Base-by-base conservation (phyloP, 306 rosid species). In the Ormosia emarginata region DNA sequence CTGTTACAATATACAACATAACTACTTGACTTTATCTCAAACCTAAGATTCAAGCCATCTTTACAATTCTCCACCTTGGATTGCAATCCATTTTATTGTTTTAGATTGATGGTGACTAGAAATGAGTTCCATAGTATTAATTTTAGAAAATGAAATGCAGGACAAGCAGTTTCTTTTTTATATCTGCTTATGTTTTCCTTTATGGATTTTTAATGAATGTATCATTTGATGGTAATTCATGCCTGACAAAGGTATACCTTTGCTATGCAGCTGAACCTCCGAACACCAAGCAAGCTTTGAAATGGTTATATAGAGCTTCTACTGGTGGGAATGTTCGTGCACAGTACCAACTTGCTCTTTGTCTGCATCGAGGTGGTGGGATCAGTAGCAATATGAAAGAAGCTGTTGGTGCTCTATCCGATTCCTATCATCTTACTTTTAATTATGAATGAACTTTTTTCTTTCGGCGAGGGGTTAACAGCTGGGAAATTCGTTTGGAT, bases 261-360 rank as follows among this genome's bases (percentile, higher is more conserved):
- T 84, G 74, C 17, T 67, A 17, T 85, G 92, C 89, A 94, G 98
- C 81, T 79, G 91, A 90, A 78, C 92, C 97, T 80, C 86, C 95
- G 49, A 90, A 91, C 81, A 71, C 90, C 1, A 88, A 89, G 80
- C 87, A 90, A 75, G 98, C 97, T 61, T 75, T 93, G 13, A 87
- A 64, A 82, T 95, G 97, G 95, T 84, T 95, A 55, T 82, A 84
- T 76, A 74, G 68, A 85, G 91, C 95, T 36, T 88, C 99, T 41
- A 1, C 44, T 55, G 83, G 84, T 17, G 98, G 97, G 52, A 83
- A 89, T 82, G 73, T 78, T 41, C 97, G 97, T 66, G 94, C 99
- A 63, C 99, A 90, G 71, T 95, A 93, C 87, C 99, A 93, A 73
- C 95, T 95, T 37, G 99, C 94, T 6, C 91, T 93, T 75, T 91